Percentiles rank a stretch among this genome's conserved stretches.
Evolutionary conservation across 2,329 filamentous ascomycete species (phyloP).

Genomic region (Ophiocordyceps robertsii): DNA sequence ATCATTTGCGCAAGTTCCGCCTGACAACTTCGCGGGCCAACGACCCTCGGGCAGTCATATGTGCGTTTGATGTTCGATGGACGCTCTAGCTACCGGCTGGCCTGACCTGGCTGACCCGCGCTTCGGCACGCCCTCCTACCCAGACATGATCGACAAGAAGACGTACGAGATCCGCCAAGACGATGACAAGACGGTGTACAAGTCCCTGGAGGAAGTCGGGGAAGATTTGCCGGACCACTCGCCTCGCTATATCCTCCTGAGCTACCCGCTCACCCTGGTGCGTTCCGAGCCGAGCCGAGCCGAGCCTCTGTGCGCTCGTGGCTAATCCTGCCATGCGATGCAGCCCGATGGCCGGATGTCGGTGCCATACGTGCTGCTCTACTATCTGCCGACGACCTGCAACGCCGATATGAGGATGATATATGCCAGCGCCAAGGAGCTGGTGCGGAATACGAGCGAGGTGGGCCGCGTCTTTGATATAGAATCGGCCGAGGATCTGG

Average conservation of each 20-base stretch:
- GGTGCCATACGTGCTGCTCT: conserved; percentile 87
- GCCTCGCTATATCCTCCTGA: conserved; percentile 79
- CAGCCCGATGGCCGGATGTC: conserved; percentile 71
- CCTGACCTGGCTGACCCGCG: background rate
- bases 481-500: conserved; percentile 64
- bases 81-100: background rate
- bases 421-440: conserved; percentile 89
- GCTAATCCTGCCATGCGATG: background rate
- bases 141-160: conserved; percentile 82
- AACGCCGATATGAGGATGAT: conserved; percentile 82
- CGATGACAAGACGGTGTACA: conserved; percentile 65
- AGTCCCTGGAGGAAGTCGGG: conserved; percentile 62
- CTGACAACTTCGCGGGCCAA: conserved; percentile 78
- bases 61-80: conserved; percentile 35
- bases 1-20: conserved; percentile 87
- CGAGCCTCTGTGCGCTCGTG: background rate
- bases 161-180: conserved; percentile 81
- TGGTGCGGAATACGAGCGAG: conserved; percentile 87
- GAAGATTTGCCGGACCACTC: conserved; percentile 90
- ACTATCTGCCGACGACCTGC: conserved; percentile 87
- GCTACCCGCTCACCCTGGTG: conserved; percentile 81
- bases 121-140: conserved; percentile 6
- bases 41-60: conserved; percentile 83
- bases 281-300: conserved; percentile 10
- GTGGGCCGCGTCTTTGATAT: conserved; percentile 83